Base-by-base conservation (phyloP, 139 green algal genomes). In the Penium margaritaceum region DNA sequence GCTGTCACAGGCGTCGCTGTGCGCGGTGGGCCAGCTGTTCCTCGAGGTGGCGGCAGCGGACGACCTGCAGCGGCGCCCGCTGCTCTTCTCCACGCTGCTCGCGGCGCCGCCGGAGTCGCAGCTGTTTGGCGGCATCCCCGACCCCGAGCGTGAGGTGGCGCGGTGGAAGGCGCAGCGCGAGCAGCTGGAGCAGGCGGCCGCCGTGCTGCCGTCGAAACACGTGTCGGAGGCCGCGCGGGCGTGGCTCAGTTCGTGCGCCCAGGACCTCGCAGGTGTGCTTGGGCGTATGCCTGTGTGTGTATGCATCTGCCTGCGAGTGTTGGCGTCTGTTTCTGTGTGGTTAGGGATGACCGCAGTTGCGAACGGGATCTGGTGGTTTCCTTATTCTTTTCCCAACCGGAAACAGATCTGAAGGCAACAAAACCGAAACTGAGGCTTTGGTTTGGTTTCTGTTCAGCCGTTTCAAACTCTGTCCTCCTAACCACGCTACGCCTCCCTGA, bases 1-100 rank as follows among this genome's bases (percentile, higher is more conserved):
- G n/a, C 34, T 74, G 33, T 35, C 73, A 32, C 54, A 76, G 36
- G 43, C 62, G 44, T 85, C 62, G 43, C 39, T 89, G 32, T 76
- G 64, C 9, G 78, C 91, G 71, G 85, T 86, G 0, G 89, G 87
- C 3, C 83, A 95, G 78, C 85, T 95, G 1, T 91, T 95, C 53
- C 72, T 94, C 32, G 39, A 70, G 27, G 66, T 78, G 5, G 57
- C 64, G 14, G n/a, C 63, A 1, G 62, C 68, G 39, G n/a, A n/a
- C n/a, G n/a, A n/a, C n/a, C n/a, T n/a, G n/a, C n/a, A n/a, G n/a
- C 39, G 67, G 17, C 34, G 27, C 12, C 51, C 72, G 3, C 24
- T 67, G 27, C 70, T 80, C 5, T 76, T 80, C 35, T 12, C n/a
- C 19, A 80, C 79, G 19, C 63, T 84, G 60, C 75, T 89, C 67